Percentiles rank a stretch among this genome's conserved stretches.
phyloP scores from a whole-genome alignment of 148 eudicot species.

The Gaultheria prostrata region DNA sequence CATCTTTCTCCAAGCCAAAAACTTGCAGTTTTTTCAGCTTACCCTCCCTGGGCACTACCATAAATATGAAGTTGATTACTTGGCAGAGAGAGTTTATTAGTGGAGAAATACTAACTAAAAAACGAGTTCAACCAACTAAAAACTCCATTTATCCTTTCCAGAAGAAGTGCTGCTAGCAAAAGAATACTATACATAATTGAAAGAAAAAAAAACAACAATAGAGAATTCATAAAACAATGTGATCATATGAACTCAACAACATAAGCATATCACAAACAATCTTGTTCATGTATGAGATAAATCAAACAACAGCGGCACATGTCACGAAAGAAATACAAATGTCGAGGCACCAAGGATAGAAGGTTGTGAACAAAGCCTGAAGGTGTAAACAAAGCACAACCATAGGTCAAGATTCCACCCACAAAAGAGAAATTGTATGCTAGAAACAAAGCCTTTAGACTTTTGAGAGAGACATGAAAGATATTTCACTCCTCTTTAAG shows the following conservation, averaged over 20 bases:
- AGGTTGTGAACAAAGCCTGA: conserved; percentile 16
- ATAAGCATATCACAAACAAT: not conserved
- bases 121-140: not conserved
- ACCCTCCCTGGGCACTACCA: no score
- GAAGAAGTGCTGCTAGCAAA: not conserved
- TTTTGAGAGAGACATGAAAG: not conserved
- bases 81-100: not conserved
- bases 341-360: not conserved
- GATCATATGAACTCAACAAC: not conserved
- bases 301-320: not conserved
- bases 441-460: not conserved
- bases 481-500: not conserved
- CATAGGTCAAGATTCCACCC: not conserved
- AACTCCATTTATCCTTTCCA: not conserved
- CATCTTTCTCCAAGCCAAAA: no score
- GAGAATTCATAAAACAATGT: not conserved
- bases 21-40: no score
- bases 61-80: not conserved
- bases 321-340: conserved; percentile 4
- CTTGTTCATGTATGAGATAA: not conserved
- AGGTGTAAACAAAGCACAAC: not conserved
- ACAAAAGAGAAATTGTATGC: no score
- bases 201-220: not conserved
- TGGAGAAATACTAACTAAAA: not conserved
- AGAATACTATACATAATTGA: not conserved